phyloP scores from a whole-genome alignment of 2,329 filamentous ascomycete genomes.

The Dendryphion nanum region DNA sequence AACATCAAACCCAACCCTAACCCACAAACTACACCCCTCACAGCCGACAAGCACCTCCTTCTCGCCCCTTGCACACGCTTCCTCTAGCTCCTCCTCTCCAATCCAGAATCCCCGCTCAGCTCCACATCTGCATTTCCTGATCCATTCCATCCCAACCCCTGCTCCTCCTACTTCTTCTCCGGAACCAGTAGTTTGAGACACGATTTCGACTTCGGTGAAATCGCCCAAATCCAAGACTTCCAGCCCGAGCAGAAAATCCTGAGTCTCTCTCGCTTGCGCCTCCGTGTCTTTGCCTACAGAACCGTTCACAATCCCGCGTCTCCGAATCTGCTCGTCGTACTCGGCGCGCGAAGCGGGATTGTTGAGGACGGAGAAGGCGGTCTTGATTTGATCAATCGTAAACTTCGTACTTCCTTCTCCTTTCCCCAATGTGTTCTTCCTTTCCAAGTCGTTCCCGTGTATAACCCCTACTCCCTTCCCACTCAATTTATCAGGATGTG shows the following conservation, averaged over 20 bases:
- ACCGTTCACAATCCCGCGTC: conserved; percentile 1
- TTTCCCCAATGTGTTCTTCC: not conserved
- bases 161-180: not conserved
- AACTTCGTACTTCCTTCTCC: conserved; percentile 13
- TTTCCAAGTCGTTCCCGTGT: not conserved
- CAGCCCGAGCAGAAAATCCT: conserved; percentile 46
- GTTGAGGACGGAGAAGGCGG: conserved; percentile 57
- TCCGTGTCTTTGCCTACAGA: too few relatives aligned
- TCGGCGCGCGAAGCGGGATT: conserved; percentile 44
- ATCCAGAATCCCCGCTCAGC: conserved; percentile 56
- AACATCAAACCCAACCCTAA: conserved; percentile 59
- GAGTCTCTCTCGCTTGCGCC: conserved; percentile 10
- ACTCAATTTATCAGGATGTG: conserved; percentile 58
- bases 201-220: conserved; percentile 11
- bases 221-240: conserved; percentile 61
- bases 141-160: conserved; percentile 46
- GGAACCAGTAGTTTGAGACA: too few relatives aligned
- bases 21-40: conserved; percentile 62
- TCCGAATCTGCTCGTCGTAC: conserved; percentile 32
- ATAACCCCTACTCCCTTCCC: not conserved
- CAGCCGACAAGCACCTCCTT: conserved; percentile 61
- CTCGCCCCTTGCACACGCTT: conserved; percentile 51
- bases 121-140: conserved; percentile 58
- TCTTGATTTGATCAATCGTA: conserved; percentile 58
- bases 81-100: conserved; percentile 53